These are phyloP conservation scores for Wickerhamiella musiphila DNA, from an alignment of 805 yeast species.

Conservation along the genomic window DNA sequence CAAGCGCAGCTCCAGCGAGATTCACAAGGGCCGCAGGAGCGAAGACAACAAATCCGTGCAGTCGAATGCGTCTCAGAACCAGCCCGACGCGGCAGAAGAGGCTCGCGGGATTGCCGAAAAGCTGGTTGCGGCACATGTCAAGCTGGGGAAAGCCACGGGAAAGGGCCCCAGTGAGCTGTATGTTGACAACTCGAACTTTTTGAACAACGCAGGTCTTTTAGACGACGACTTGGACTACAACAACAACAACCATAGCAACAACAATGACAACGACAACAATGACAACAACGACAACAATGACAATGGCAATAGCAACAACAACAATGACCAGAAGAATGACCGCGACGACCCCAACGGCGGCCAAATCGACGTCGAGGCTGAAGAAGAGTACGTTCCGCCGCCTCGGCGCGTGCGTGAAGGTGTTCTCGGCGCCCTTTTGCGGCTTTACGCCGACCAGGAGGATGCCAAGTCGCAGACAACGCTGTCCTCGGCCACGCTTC, in stretches of 20 bases:
- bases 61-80: too few species aligned
- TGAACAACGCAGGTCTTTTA: slow-evolving; percentile 5
- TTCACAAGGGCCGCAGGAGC: too few species aligned
- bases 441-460: slow-evolving; percentile 33
- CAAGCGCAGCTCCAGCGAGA: too few species aligned
- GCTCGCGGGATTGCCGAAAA: slow-evolving; percentile 14
- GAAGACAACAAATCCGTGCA: too few species aligned
- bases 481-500: slow-evolving; percentile 1
- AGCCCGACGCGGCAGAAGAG: slow-evolving; percentile 8
- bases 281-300: slow-evolving; percentile 2
- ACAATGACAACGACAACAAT: neutral
- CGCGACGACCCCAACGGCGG: slow-evolving; percentile 1
- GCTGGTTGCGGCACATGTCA: slow-evolving; percentile 13
- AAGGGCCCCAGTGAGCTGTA: slow-evolving; percentile 8
- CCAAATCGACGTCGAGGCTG: slow-evolving; percentile 15
- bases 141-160: slow-evolving; percentile 1
- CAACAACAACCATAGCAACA: slow-evolving; percentile 1
- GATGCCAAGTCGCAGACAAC: slow-evolving; percentile 10
- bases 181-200: slow-evolving; percentile 7
- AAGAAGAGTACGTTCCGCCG: slow-evolving; percentile 32
- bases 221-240: slow-evolving; percentile 6
- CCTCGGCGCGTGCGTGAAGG: slow-evolving; percentile 66
- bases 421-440: slow-evolving; percentile 60
- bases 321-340: slow-evolving; percentile 2
- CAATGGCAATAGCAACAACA: slow-evolving; percentile 2